Percentiles rank a stretch among this genome's conserved stretches.
Evolutionary conservation across 805 yeast genomes (phyloP).

Genomic region (Yarrowia sp.): DNA sequence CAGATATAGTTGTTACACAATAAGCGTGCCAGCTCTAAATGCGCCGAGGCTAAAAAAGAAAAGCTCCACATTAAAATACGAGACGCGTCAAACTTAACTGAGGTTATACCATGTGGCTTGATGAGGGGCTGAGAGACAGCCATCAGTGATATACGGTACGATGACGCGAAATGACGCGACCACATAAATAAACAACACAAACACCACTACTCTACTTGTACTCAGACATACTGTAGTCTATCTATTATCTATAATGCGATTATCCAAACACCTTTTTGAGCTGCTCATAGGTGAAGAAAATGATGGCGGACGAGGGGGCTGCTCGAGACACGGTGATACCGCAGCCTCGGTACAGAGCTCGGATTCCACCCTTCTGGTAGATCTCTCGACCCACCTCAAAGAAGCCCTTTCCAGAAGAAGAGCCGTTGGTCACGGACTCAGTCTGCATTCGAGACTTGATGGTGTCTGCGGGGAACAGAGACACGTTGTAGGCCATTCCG

Average conservation of each 20-base stretch:
- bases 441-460: constrained; percentile 85
- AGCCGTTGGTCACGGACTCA: constrained; percentile 42
- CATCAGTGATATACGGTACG: too few relatives aligned
- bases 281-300: constrained; percentile 73
- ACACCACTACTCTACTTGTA: too few relatives aligned
- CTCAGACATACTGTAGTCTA: too few relatives aligned
- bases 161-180: too few relatives aligned
- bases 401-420: constrained; percentile 39
- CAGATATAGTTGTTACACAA: background rate
- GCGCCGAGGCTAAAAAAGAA: background rate
- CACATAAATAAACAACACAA: too few relatives aligned
- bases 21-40: background rate
- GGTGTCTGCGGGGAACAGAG: constrained; percentile 87
- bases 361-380: constrained; percentile 55
- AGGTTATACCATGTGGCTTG: background rate
- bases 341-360: constrained; percentile 78
- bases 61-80: background rate
- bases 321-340: constrained; percentile 80
- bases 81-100: background rate
- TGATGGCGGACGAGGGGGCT: constrained; percentile 85
- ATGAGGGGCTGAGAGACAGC: too few relatives aligned
- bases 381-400: constrained; percentile 44
- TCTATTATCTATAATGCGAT: background rate
- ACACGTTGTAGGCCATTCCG: constrained; percentile 75
- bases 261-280: constrained; percentile 30